Evolutionary conservation across 768 basidiomycete species (phyloP), one percentile per base, ranked within the genome.

Genomic region (Hirschioporus abietinus): DNA sequence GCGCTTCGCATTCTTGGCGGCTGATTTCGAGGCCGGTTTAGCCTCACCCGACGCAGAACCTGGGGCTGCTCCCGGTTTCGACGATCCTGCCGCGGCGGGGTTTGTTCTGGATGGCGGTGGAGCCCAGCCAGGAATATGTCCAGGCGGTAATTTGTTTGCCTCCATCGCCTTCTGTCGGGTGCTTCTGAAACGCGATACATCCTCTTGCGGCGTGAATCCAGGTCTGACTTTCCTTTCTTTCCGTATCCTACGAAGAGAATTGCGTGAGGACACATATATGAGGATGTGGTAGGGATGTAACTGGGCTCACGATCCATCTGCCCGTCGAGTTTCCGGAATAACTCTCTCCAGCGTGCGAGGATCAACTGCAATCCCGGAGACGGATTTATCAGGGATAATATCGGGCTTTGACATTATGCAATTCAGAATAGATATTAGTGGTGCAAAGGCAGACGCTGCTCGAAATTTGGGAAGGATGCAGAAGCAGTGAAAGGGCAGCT

Each of bases 191-290:
- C 89, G 87, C n/a, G 86, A 83, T 8, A 96, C 84, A 77, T 98
- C 95, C 76, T 98, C 95, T 77, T 95, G 93, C 0, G 95, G 95
- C 5, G 93, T 96, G 78, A 90, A 98, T 0, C 95, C 95, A 1
- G 94, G 95, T 27, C 95, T 84, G 69, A 98, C 89, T 80, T 90
- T 95, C 66, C 91, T 80, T 77, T 95, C 86, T 78, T 95, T 96
- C 68, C 95, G 89, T 35, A 93, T 76, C 62, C 95, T 97, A 75
- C 20, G 27, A 64, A 36, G 67, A 67, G n/a, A 65, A 62, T 60
- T 27, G 57, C 58, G 30, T 63, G 20, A 60, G 57, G 20, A 61
- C 24, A 59, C 24, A 17, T 34, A 8, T 25, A 15, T 61, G 30
- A 30, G 30, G 30, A 8, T 61, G 30, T 24, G 9, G 30, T 15